Percentiles rank a stretch among this genome's conserved stretches.
phyloP scores from a whole-genome alignment of 225 moss, liverwort and hornwort species.

The Marchantia paleacea region DNA sequence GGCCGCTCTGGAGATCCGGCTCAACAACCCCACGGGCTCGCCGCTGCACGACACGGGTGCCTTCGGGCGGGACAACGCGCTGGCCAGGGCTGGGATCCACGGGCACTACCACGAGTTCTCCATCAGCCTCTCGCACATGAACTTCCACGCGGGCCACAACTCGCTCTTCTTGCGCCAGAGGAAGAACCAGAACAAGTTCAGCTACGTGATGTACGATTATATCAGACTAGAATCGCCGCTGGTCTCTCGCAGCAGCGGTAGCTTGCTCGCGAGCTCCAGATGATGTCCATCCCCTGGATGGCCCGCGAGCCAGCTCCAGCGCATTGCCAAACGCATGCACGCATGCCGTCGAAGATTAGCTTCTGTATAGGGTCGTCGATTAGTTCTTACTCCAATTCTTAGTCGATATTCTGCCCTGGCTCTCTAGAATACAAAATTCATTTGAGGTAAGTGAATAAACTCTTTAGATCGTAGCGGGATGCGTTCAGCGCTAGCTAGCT shows the following conservation, averaged over 20 bases:
- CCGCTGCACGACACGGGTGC: conserved; percentile 41
- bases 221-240: conserved; percentile 36
- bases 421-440: not conserved
- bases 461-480: conserved; percentile 2
- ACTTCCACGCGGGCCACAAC: conserved; percentile 28
- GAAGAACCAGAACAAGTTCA: conserved; percentile 35
- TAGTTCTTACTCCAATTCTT: not conserved
- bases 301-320: not conserved
- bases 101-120: conserved; percentile 42
- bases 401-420: not conserved
- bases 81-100: conserved; percentile 41
- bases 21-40: conserved; percentile 27
- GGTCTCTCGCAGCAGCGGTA: not conserved
- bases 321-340: not conserved
- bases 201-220: conserved; percentile 49
- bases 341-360: not conserved
- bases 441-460: not conserved
- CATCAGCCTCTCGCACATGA: conserved; percentile 43
- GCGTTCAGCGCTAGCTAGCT: not conserved
- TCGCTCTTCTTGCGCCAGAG: conserved; percentile 36
- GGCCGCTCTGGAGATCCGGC: conserved; percentile 40
- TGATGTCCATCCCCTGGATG: not conserved
- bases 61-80: conserved; percentile 46
- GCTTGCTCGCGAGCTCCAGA: conserved; percentile 5
- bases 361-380: not conserved